Percentiles rank a stretch among this genome's conserved stretches.
These are phyloP conservation scores for Kazachstania sp. DNA, from an alignment of 1,139 yeast genomes.

Conservation along the genomic window DNA sequence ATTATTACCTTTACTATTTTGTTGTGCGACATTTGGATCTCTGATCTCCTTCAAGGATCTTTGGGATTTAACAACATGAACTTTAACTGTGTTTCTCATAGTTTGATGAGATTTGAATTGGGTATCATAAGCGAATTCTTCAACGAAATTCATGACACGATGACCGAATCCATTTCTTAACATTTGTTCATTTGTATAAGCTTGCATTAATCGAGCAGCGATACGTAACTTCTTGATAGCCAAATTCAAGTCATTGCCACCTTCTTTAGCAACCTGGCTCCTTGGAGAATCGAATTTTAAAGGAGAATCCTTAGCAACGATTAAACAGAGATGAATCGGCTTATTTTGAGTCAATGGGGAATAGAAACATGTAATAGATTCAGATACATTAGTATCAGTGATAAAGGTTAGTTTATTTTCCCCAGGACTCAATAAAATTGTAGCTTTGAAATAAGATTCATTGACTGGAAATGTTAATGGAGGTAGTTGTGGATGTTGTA, in stretches of 20 bases:
- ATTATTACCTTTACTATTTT: constrained; percentile 61
- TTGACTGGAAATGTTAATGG: constrained; percentile 65
- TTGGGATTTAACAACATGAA: constrained; percentile 65
- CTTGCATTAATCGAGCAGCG: constrained; percentile 87
- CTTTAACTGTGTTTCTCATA: constrained; percentile 57
- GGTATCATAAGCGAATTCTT: constrained; percentile 50
- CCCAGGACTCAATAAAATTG: constrained; percentile 64
- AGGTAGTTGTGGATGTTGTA: constrained; percentile 37
- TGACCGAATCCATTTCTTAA: constrained; percentile 68
- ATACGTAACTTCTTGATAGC: constrained; percentile 72
- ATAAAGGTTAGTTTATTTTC: constrained; percentile 38
- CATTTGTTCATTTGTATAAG: constrained; percentile 91
- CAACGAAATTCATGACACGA: constrained; percentile 69
- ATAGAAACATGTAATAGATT: constrained; percentile 38
- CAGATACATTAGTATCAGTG: constrained; percentile 18
- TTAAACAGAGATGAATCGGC: constrained; percentile 70
- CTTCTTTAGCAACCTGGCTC: constrained; percentile 41
- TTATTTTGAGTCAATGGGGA: constrained; percentile 59
- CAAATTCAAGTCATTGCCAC: constrained; percentile 59
- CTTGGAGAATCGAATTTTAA: constrained; percentile 65
- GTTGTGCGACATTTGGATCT: constrained; percentile 80
- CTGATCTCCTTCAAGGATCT: constrained; percentile 63
- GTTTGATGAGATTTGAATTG: constrained; percentile 34
- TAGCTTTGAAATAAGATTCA: constrained; percentile 62
- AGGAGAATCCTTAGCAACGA: constrained; percentile 72